Evolutionary conservation across 768 basidiomycete genomes (phyloP), one percentile per base, ranked within the genome.

Genomic region (Mycena metata): DNA sequence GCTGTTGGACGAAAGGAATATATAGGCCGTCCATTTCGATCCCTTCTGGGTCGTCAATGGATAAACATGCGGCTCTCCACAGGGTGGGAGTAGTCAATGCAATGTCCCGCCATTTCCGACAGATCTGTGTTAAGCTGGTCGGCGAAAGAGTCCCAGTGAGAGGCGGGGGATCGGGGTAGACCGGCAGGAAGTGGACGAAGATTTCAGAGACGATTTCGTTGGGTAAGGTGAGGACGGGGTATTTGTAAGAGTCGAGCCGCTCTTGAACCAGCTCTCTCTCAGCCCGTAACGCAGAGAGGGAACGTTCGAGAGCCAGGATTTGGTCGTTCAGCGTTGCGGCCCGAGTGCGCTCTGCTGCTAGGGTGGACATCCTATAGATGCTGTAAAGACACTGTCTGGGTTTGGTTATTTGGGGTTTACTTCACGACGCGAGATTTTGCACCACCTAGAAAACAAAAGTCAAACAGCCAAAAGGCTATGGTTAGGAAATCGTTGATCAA

Each of bases 201-300:
- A 56, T 47, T 21, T 64, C 54, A 52, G 52, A 55, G 9, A 64
- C n/a, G 45, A 64, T 45, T 49, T 63, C 62, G 52, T 55, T 63
- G 2, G 62, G 62, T 21, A 63, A 35, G 5, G 62, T 54, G 33
- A 63, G 36, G 33, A 56, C 62, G 2, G 62, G 52, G 23, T 64
- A 56, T 17, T 45, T 42, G 42, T 63, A 63, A 2, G 61, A 36
- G 16, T 46, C 13, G 24, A 64, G 62, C 3, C 35, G 62, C 30
- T 50, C 47, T 24, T 15, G 24, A 1, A 21, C 10, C 11, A 23
- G 16, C 11, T 1, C 1, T 39, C 43, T 50, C 41, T 51, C 16
- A 19, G 45, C 41, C 33, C 33, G 5, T 7, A 58, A 33, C 13
- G 21, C 26, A 21, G 16, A 26, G 19, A 59, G 26, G 7, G 45